These are phyloP conservation scores for Pestalotiopsis fici DNA, from an alignment of 2,329 filamentous ascomycete genomes.

Conservation along the genomic window DNA sequence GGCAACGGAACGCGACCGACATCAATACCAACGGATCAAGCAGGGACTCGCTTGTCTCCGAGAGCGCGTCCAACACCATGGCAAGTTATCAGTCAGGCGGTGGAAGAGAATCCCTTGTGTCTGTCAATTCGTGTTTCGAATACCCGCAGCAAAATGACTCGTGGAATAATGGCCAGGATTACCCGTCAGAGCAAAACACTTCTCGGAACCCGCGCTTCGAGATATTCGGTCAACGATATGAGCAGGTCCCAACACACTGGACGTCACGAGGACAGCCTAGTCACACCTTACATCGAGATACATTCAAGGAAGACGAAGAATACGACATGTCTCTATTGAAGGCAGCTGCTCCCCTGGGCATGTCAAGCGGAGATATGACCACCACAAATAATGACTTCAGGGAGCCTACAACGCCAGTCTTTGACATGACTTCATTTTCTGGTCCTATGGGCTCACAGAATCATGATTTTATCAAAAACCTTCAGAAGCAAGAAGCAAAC, in stretches of 20 bases:
- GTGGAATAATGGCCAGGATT: conserved; percentile 12
- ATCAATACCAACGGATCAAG: no score
- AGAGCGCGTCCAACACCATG: no score
- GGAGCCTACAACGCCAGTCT: conserved; percentile 30
- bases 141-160: no score
- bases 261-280: conserved; percentile 22
- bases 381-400: conserved; percentile 22
- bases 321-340: conserved; percentile 31
- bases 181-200: conserved; percentile 15
- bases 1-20: no score
- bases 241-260: conserved; percentile 21
- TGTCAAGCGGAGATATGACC: conserved; percentile 30
- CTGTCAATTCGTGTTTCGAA: no score
- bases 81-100: no score
- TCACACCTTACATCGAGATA: conserved; percentile 21
- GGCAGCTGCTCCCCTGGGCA: conserved; percentile 29
- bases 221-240: conserved; percentile 14
- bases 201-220: conserved; percentile 17
- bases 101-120: no score
- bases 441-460: conserved; percentile 48
- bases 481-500: conserved; percentile 54
- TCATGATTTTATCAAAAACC: conserved; percentile 41
- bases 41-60: no score
- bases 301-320: conserved; percentile 31
- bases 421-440: conserved; percentile 48